Base-by-base conservation (phyloP, 148 eudicot species). In the Hydrangea macrophylla region DNA sequence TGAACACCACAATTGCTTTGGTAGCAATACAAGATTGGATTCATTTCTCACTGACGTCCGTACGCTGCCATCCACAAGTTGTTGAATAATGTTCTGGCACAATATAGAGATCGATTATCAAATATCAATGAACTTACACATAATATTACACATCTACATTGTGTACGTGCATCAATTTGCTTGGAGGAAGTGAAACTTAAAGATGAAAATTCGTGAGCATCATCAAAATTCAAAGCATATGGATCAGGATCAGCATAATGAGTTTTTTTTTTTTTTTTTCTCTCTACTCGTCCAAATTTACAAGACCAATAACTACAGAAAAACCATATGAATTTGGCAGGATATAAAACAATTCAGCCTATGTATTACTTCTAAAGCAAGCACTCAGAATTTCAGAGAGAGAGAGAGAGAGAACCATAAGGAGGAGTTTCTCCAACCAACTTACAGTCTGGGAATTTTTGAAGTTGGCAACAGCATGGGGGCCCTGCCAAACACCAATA, bases 1-100 rank as follows among this genome's bases (percentile, higher is more conserved):
- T 9, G 96, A 91, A 77, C 90, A 85, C 97, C 99, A 95, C 42
- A 95, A 68, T 35, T 87, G 85, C 67, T 83, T 81, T 2, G 99
- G 97, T 22, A 95, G 85, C 67, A 82, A 40, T 48, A 87, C 69
- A 33, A 87, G 70, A 64, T 73, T 73, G 25, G 55, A 15, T 39
- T 81, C 88, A 32, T 84, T 83, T 79, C 99, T 85, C 44, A 67
- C 70, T 12, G 77, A 59, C 72, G 78, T 78, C 51, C 73, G 64
- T 37, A 71, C 69, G 27, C 70, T 68, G 25, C 69, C 82, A 55
- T 73, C 81, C n/a, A 55, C 22, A 25, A 91, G 80, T 75, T 89
- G 80, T 84, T 83, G 82, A 65, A 79, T 45, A 28, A 62, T 62
- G 22, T 70, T 68, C 88, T 82, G 85, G 18, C 5, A 55, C 26